A percentile compares a stretch with the other conserved stretches of the same genome.
Evolutionary conservation across 192 early-diverging fungal genomes (phyloP).

Genomic region (Coemansia sp.): DNA sequence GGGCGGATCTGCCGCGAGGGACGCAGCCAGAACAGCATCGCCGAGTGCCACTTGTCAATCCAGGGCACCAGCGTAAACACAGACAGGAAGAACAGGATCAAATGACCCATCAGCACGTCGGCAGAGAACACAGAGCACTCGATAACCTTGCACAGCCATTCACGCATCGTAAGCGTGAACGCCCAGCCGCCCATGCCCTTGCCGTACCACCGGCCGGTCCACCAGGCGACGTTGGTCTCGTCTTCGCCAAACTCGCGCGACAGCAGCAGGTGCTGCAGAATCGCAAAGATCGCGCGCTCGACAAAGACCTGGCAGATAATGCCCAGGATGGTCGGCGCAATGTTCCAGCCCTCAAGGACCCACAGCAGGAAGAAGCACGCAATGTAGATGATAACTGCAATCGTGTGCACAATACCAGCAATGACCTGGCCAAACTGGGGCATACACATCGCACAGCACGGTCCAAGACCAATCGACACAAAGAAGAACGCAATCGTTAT

Average conservation of each 20-base stretch:
- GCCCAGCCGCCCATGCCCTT: constrained; percentile 69
- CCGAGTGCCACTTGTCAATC: constrained; percentile 74
- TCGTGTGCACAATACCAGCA: constrained; percentile 65
- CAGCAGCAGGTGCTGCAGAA: constrained; percentile 69
- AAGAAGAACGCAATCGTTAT: constrained; percentile 63
- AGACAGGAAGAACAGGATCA: constrained; percentile 75
- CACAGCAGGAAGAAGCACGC: constrained; percentile 66
- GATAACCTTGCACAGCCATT: constrained; percentile 81
- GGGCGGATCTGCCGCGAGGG: constrained; percentile 77
- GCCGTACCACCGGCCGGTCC: constrained; percentile 83
- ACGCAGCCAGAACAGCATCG: constrained; percentile 83
- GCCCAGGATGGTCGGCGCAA: constrained; percentile 65
- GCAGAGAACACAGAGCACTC: constrained; percentile 81
- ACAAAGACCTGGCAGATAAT: constrained; percentile 67
- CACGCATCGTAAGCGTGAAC: constrained; percentile 74
- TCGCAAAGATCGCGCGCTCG: constrained; percentile 69
- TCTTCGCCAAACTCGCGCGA: constrained; percentile 84
- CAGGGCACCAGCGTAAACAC: constrained; percentile 72
- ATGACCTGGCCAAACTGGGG: constrained; percentile 74
- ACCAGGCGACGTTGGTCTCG: constrained; percentile 83
- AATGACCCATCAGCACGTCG: constrained; percentile 77
- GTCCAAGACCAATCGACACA: constrained; percentile 66
- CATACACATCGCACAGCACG: constrained; percentile 64
- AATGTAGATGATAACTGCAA: constrained; percentile 65
- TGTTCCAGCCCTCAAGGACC: constrained; percentile 68